phyloP scores from a whole-genome alignment of 371 early-diverging fungal genomes.

The Cokeromyces recurvatus region DNA sequence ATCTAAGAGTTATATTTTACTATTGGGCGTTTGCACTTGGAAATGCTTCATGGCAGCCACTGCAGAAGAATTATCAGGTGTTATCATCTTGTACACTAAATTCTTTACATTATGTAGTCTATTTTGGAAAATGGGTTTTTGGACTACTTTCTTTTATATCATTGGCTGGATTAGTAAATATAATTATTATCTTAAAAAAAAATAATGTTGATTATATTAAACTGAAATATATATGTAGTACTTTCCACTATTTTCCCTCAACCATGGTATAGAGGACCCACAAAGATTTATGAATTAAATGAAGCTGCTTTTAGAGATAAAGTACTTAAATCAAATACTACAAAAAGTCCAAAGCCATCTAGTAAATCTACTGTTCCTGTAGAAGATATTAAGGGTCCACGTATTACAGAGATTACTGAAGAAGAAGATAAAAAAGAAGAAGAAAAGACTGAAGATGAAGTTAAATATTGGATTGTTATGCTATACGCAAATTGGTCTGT shows the following conservation, averaged over 20 bases:
- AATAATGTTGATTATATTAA: neutral
- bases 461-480: conserved; percentile 45
- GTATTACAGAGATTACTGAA: conserved; percentile 22
- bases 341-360: neutral
- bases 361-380: conserved; percentile 1
- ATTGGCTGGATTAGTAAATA: conserved; percentile 47
- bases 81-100: conserved; percentile 53
- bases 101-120: conserved; percentile 43
- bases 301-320: conserved; percentile 21
- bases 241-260: conserved; percentile 52
- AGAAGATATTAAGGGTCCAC: conserved; percentile 22
- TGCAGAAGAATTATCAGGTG: conserved; percentile 55
- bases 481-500: conserved; percentile 50
- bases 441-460: neutral
- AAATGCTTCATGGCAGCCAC: conserved; percentile 39
- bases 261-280: conserved; percentile 57
- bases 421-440: conserved; percentile 8
- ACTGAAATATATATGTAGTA: conserved; percentile 17
- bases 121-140: conserved; percentile 31
- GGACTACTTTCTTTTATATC: conserved; percentile 32
- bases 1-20: conserved; percentile 20
- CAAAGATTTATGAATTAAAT: conserved; percentile 37
- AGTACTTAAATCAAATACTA: conserved; percentile 9
- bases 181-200: no score
- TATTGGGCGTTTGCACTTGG: conserved; percentile 29